phyloP scores from a whole-genome alignment of 495 filamentous ascomycete genomes.

The Xanthoparmelia taractica region DNA sequence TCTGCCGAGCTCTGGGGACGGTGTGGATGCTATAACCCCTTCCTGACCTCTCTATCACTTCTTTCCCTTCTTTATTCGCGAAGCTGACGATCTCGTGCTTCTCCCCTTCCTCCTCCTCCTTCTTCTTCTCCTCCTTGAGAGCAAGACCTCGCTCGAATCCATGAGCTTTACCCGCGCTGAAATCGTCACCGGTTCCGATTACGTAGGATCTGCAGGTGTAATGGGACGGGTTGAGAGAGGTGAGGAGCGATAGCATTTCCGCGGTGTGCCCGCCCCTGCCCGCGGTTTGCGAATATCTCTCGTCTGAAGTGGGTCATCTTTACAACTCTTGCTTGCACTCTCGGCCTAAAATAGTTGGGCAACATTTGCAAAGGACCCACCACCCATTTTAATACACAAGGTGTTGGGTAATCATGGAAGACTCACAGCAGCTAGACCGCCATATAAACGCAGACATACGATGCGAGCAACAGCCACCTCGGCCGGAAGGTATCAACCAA shows the following conservation, averaged over 20 bases:
- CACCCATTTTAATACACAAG: no score
- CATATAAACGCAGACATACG: no score
- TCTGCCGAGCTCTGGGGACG: conserved; percentile 62
- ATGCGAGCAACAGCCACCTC: no score
- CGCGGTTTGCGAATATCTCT: no score
- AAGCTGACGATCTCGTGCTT: conserved; percentile 18
- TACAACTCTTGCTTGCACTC: no score
- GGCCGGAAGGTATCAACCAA: no score
- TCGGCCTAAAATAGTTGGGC: no score
- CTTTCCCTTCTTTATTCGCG: not conserved
- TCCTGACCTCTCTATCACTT: conserved; percentile 29
- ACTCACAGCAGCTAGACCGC: no score
- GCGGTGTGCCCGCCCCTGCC: conserved; percentile 91
- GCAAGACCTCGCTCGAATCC: conserved; percentile 49
- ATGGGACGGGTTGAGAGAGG: conserved; percentile 41
- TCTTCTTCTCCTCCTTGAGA: conserved; percentile 10
- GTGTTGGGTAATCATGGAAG: no score
- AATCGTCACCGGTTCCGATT: conserved; percentile 64
- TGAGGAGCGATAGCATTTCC: conserved; percentile 81
- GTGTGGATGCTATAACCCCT: conserved; percentile 47
- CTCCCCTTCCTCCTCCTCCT: no score
- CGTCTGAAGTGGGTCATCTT: no score
- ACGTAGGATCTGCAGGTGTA: conserved; percentile 74
- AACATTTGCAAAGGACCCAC: no score
- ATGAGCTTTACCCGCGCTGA: conserved; percentile 59